Evolutionary conservation across 2,329 filamentous ascomycete species (phyloP).

Genomic region (Aspergillus texensis): DNA sequence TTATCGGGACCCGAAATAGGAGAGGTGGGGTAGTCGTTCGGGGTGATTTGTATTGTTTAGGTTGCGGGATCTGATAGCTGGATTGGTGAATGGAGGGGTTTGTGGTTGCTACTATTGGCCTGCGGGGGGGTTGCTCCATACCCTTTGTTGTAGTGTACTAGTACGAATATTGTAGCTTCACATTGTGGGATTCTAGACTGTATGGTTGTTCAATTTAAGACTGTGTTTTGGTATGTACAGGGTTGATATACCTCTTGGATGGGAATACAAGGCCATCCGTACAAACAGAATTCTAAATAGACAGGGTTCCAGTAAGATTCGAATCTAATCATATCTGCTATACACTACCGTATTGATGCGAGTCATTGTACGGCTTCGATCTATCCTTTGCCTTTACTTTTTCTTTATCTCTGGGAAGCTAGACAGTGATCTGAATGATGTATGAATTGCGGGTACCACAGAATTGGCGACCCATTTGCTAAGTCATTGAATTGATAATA

Average conservation of each 20-base stretch:
- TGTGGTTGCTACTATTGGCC: too few relatives aligned
- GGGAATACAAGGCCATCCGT: background rate
- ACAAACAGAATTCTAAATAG: background rate
- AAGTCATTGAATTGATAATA: background rate
- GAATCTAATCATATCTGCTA: background rate
- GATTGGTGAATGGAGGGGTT: too few relatives aligned
- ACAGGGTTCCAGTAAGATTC: background rate
- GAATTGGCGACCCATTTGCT: background rate
- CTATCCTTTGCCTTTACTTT: background rate
- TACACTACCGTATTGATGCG: too few relatives aligned
- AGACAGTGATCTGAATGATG: background rate
- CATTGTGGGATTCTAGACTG: too few relatives aligned
- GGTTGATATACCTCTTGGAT: background rate
- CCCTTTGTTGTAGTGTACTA: too few relatives aligned
- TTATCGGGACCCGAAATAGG: too few relatives aligned
- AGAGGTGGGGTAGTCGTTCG: too few relatives aligned
- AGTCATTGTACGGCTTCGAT: background rate
- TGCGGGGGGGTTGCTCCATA: too few relatives aligned
- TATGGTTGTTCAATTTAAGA: background rate
- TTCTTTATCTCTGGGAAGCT: background rate
- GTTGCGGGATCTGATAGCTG: too few relatives aligned
- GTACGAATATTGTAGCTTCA: too few relatives aligned
- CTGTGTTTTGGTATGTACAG: background rate
- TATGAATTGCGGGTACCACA: background rate
- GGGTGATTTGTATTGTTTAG: too few relatives aligned